Percentiles rank a stretch among this genome's conserved stretches.
These are phyloP conservation scores for Torulaspora gathmanii DNA, from an alignment of 805 yeast species.

Conservation along the genomic window DNA sequence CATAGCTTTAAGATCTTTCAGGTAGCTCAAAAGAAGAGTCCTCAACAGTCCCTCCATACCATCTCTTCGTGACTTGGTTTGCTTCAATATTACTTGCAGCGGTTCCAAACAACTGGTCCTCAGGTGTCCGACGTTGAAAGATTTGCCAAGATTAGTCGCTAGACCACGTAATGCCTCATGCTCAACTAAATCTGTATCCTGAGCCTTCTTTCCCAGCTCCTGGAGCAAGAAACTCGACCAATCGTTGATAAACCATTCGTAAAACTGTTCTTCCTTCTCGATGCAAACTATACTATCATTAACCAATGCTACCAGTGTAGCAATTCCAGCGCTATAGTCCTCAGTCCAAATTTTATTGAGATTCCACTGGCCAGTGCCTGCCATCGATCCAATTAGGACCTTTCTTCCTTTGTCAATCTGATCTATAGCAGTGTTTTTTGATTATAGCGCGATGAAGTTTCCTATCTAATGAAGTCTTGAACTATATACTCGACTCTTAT, in stretches of 20 bases:
- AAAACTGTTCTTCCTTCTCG: slow-evolving; percentile 16
- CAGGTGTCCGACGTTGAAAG: slow-evolving; percentile 2
- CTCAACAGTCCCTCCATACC: slow-evolving; percentile 12
- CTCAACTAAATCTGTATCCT: slow-evolving; percentile 2
- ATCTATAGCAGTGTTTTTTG: not conserved
- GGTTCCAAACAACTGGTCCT: slow-evolving; percentile 10
- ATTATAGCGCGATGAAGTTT: not conserved
- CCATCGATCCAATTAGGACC: not conserved
- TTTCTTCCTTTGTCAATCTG: not conserved
- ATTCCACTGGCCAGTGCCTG: not conserved
- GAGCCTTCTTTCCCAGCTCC: not conserved
- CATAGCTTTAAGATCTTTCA: slow-evolving; percentile 10
- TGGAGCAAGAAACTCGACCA: slow-evolving; percentile 18
- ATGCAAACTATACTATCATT: slow-evolving; percentile 21
- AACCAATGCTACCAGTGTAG: slow-evolving; percentile 18
- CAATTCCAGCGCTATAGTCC: slow-evolving; percentile 33
- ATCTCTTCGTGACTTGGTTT: slow-evolving; percentile 6
- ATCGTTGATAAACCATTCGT: slow-evolving; percentile 16
- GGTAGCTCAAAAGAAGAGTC: slow-evolving; percentile 9
- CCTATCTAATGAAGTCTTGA: not conserved
- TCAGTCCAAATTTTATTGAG: slow-evolving; percentile 31
- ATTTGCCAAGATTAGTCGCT: not conserved
- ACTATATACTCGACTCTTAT: not conserved
- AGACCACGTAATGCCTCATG: slow-evolving; percentile 4
- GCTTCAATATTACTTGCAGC: slow-evolving; percentile 5